Conservation (phyloP, 176 grass and related monocot species). For the Saccharum spontaneum region DNA sequence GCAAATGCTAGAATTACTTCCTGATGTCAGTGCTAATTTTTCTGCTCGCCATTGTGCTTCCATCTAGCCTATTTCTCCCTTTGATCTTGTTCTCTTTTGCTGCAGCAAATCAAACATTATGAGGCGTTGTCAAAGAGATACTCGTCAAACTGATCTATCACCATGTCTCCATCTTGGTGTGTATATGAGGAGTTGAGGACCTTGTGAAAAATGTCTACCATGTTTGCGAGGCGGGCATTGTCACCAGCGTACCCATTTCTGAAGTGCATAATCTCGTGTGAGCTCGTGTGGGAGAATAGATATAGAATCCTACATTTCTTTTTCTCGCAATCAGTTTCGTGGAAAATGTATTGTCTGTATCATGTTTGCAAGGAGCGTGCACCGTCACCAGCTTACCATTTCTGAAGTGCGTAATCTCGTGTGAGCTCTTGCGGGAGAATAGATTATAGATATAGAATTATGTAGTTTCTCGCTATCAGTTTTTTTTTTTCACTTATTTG, state of each 20-base stretch:
- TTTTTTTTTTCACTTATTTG: conserved; percentile 6
- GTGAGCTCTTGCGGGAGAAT: not conserved
- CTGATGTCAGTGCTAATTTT: not conserved
- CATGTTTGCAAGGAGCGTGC: not conserved
- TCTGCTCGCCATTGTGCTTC: not conserved
- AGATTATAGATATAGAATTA: not conserved
- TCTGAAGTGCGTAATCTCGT: not conserved
- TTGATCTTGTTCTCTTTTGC: not conserved
- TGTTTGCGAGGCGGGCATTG: not conserved
- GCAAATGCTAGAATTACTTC: not conserved
- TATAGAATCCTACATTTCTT: not conserved
- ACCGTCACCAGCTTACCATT: not conserved
- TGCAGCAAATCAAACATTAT: conserved; percentile 60
- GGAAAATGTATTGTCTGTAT: not conserved
- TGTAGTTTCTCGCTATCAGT: not conserved
- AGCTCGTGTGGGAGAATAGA: not conserved
- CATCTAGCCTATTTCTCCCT: not conserved
- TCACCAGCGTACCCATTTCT: not conserved
- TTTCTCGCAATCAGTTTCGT: not conserved
- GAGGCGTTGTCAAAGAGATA: conserved; percentile 50
- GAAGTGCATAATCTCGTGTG: not conserved
- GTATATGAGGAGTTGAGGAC: not conserved
- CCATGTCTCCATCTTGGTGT: not conserved
- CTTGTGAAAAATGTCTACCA: not conserved
- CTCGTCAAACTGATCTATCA: conserved; percentile 20